Base-by-base conservation (phyloP, 352 stramenopile species). In the Peronospora destructor region DNA sequence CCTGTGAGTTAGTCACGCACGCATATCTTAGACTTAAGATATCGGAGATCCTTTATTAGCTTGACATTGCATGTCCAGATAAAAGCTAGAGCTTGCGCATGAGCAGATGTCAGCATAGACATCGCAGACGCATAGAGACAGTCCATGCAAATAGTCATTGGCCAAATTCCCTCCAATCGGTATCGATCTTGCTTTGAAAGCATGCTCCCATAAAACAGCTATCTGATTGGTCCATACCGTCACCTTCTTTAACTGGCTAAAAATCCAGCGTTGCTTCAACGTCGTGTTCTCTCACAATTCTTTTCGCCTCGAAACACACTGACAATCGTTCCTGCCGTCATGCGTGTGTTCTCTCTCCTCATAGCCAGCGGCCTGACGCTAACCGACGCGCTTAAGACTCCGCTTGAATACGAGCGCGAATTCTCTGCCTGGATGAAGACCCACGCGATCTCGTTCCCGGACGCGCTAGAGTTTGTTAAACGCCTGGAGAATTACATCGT, bases 401-500 rank as follows among this genome's bases (percentile, higher is more conserved):
- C 74, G 12, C 45, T 68, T 28, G 48, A 91, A 51, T 91, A 91
- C 54, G 77, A 91, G 58, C 56, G 41, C 48, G 73, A 88, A 56
- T 91, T 91, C 52, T 58, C 71, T n/a, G 39, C 55, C 44, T 91
- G 77, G 77, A 76, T 88, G 73, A 32, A 46, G 14, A 16, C 45
- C 9, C 73, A 91, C 59, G 35, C 52, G 12, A 25, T 86, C 34
- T 57, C 64, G 35, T 80, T 91, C 53, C 50, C 61, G 41, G 62
- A 82, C 45, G 73, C 80, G 47, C 65, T 91, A 12, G 77, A 91
- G 48, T 91, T 82, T 35, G 76, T 72, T 7, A 73, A 58, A 4
- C 73, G 77, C 4, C 46, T 91, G 42, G 70, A 89, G 61, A 87
- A 76, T 47, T 91, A 84, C 61, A 89, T 91, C 39, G 59, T 60